Evolutionary conservation across 139 green algal genomes (phyloP).

Genomic region (Picochlorum sp.): DNA sequence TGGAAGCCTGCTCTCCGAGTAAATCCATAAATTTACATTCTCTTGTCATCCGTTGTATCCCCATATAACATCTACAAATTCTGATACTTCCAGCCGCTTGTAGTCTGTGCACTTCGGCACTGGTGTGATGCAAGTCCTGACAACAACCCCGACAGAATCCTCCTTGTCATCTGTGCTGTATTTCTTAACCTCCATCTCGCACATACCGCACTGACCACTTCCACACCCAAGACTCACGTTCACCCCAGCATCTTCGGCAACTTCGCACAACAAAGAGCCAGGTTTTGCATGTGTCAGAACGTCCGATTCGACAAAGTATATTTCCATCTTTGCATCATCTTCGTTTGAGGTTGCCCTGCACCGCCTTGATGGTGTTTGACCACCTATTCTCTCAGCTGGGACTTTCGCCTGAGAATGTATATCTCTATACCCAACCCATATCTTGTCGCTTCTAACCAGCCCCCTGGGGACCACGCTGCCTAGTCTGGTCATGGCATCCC

Average conservation of each 20-base stretch:
- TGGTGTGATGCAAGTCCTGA: slow-evolving; percentile 8
- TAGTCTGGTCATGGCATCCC: no score
- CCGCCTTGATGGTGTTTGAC: no score
- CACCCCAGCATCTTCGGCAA: slow-evolving; percentile 13
- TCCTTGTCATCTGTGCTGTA: background rate
- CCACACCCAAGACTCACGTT: slow-evolving; percentile 21
- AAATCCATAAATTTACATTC: no score
- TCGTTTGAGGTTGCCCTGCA: background rate
- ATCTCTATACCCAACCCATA: no score
- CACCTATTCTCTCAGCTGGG: no score
- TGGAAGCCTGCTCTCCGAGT: no score
- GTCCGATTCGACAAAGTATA: slow-evolving; percentile 1
- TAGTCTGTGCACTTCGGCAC: slow-evolving; percentile 9
- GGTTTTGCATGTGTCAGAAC: background rate
- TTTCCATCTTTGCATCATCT: background rate
- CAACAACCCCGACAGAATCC: slow-evolving; percentile 7
- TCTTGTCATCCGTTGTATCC: slow-evolving; percentile 8
- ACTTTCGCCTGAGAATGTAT: no score
- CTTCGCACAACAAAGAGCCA: slow-evolving; percentile 4
- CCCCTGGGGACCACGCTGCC: no score
- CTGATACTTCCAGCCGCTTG: slow-evolving; percentile 5
- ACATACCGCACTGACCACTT: slow-evolving; percentile 18
- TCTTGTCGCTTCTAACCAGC: no score
- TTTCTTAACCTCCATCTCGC: slow-evolving; percentile 29
- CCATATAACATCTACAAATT: slow-evolving; percentile 16